A percentile compares a stretch with the other conserved stretches of the same genome.
Conservation (phyloP, 2,329 filamentous ascomycete species). For the Ophiocordyceps sinensis region DNA sequence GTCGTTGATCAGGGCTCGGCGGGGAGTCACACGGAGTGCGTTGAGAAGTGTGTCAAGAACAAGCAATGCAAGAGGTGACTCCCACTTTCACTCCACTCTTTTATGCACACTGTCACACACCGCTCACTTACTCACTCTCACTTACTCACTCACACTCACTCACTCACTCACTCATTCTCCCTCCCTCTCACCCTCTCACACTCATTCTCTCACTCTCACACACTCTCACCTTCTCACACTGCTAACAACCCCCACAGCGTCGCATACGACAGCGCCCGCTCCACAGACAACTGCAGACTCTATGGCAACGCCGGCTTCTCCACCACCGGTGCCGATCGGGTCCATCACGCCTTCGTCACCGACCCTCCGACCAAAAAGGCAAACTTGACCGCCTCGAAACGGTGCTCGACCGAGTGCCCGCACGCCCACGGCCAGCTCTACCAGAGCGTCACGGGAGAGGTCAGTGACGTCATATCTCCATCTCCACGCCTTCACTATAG, state of each 20-base stretch:
- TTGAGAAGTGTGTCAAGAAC: slow-evolving; percentile 4
- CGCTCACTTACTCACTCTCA: no score
- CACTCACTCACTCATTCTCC: no score
- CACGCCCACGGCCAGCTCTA: slow-evolving; percentile 5
- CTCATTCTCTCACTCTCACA: no score
- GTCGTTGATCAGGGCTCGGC: slow-evolving; percentile 2
- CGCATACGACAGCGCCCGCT: neutral
- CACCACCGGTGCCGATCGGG: neutral
- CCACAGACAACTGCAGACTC: slow-evolving; percentile 5
- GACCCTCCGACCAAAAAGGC: slow-evolving; percentile 3
- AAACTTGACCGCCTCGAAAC: slow-evolving; percentile 2
- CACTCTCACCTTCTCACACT: no score
- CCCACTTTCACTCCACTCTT: no score
- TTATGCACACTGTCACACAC: no score
- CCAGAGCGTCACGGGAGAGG: slow-evolving; percentile 1
- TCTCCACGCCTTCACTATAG: no score
- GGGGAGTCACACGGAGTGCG: slow-evolving; percentile 3
- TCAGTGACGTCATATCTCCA: no score
- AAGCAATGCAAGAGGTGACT: slow-evolving; percentile 5
- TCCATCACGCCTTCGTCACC: slow-evolving; percentile 4
- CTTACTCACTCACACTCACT: no score
- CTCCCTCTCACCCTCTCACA: no score
- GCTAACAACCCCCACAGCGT: neutral
- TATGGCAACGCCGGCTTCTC: slow-evolving; percentile 6
- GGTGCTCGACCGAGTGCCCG: slow-evolving; percentile 6